A percentile compares a stretch with the other conserved stretches of the same genome.
These are phyloP conservation scores for Trifolium repens DNA, from an alignment of 306 rosid genomes.

Conservation along the genomic window DNA sequence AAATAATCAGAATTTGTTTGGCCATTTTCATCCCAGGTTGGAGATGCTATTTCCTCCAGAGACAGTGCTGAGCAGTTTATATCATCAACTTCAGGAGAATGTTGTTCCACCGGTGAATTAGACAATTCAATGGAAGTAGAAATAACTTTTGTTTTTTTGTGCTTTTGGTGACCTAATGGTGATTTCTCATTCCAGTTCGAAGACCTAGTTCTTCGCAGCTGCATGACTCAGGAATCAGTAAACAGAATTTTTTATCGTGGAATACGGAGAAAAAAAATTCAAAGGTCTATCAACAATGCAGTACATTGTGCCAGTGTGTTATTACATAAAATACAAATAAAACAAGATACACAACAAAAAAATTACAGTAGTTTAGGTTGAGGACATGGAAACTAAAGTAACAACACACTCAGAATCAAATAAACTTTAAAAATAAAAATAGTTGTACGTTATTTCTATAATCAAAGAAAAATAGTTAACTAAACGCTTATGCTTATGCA, in stretches of 20 bases:
- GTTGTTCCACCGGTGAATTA: conserved; percentile 43
- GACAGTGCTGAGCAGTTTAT: conserved; percentile 35
- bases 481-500: no score
- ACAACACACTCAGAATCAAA: conserved; percentile 12
- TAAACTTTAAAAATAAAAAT: neutral
- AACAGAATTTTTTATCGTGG: conserved; percentile 37
- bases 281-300: conserved; percentile 24
- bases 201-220: conserved; percentile 56
- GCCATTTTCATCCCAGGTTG: conserved; percentile 47
- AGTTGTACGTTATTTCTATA: neutral
- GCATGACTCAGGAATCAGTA: conserved; percentile 52
- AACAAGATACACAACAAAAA: neutral
- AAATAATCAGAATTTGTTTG: conserved; percentile 41
- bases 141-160: conserved; percentile 4
- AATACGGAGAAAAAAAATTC: neutral
- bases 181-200: conserved; percentile 34
- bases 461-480: neutral
- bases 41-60: conserved; percentile 39
- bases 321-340: conserved; percentile 22
- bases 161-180: conserved; percentile 30
- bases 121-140: conserved; percentile 42
- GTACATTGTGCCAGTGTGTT: conserved; percentile 25
- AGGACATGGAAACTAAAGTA: neutral
- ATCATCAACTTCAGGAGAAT: conserved; percentile 36
- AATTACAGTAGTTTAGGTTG: neutral